Percentiles rank a stretch among this genome's conserved stretches.
phyloP scores from a whole-genome alignment of 176 grass and related monocot genomes.

The Metroxylon sagu region DNA sequence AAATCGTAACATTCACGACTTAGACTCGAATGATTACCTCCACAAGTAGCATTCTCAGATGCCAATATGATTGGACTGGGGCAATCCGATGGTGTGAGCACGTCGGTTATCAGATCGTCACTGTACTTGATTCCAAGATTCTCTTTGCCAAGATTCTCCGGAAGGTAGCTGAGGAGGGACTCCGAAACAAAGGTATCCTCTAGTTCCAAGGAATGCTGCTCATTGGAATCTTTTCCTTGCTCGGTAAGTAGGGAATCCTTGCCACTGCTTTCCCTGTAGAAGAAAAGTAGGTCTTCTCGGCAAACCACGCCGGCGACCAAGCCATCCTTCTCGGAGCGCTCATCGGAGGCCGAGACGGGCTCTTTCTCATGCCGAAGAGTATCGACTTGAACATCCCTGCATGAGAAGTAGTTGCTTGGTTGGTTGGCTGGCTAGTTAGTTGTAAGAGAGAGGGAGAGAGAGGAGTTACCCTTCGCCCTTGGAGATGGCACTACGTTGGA shows the following conservation, averaged over 20 bases:
- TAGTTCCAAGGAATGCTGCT: constrained; percentile 32
- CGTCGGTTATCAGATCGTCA: not conserved
- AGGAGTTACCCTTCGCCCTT: constrained; percentile 21
- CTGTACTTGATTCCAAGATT: not conserved
- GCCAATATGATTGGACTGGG: too few relatives aligned
- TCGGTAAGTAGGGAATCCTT: constrained; percentile 38
- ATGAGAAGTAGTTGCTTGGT: not conserved
- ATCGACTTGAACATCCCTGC: constrained; percentile 17
- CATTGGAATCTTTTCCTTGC: constrained; percentile 42
- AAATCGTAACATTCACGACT: not conserved
- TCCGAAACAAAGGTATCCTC: constrained; percentile 29
- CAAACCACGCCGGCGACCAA: not conserved
- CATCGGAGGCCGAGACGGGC: not conserved
- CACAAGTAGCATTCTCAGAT: not conserved
- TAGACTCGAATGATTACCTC: constrained; percentile 21
- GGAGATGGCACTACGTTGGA: constrained; percentile 13
- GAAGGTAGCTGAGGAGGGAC: constrained; percentile 14
- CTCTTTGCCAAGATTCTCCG: not conserved
- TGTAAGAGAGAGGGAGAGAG: not conserved
- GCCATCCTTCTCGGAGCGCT: not conserved
- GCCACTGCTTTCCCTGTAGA: constrained; percentile 60
- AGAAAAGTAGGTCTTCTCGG: constrained; percentile 30
- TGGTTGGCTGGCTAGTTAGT: not conserved
- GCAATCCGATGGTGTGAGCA: too few relatives aligned
- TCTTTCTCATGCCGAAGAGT: constrained; percentile 3